These are phyloP conservation scores for Pelargonium australe DNA, from an alignment of 441 rosid species.

Conservation along the genomic window DNA sequence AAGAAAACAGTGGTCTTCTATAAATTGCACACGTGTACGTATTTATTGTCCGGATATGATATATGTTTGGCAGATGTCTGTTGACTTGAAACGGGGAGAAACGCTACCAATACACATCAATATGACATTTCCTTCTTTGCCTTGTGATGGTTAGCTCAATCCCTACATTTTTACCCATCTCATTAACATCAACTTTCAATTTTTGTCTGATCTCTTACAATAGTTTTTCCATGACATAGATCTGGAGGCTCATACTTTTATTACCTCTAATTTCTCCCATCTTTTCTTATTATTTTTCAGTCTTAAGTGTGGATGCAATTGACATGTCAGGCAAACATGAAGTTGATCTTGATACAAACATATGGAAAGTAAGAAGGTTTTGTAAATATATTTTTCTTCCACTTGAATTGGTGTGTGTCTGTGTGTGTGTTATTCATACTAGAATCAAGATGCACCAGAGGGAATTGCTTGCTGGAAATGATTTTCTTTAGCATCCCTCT, in stretches of 20 bases:
- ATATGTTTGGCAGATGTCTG: constrained; percentile 67
- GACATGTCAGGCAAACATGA: constrained; percentile 99
- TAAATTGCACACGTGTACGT: background rate
- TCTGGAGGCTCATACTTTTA: background rate
- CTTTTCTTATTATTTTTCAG: constrained; percentile 33
- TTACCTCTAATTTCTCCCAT: no score
- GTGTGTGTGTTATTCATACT: no score
- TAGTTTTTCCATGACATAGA: background rate
- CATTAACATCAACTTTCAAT: background rate
- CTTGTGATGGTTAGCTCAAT: constrained; percentile 78
- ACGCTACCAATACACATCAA: constrained; percentile 92
- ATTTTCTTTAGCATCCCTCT: background rate
- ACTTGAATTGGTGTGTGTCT: no score
- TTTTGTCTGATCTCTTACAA: no score
- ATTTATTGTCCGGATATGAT: background rate
- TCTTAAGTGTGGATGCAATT: constrained; percentile 89
- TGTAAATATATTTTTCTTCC: background rate
- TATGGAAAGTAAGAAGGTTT: constrained; percentile 70
- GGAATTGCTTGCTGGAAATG: no score
- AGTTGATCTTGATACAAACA: constrained; percentile 95
- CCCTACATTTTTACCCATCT: background rate
- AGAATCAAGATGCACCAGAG: no score
- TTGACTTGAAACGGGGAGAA: constrained; percentile 93
- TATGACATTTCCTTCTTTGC: constrained; percentile 90
- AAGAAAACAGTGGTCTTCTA: background rate